A percentile compares a stretch with the other conserved stretches of the same genome.
Evolutionary conservation across 2,329 filamentous ascomycete genomes (phyloP).

Genomic region (Sarocladium strictum): DNA sequence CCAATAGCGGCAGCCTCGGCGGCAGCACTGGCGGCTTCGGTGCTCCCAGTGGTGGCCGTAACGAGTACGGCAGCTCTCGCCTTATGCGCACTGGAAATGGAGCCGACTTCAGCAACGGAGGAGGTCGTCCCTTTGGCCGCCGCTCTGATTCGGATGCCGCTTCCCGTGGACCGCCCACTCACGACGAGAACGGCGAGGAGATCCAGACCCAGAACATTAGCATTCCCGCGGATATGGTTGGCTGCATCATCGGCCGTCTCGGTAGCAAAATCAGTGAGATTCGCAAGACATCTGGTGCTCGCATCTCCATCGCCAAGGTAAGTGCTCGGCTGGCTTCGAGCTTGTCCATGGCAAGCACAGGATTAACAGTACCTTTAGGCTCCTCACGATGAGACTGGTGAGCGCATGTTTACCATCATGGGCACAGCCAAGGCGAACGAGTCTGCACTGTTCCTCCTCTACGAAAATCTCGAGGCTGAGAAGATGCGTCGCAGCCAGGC

Average conservation of each 20-base stretch:
- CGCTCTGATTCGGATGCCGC: constrained; percentile 80
- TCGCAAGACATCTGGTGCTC: constrained; percentile 89
- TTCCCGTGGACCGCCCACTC: constrained; percentile 74
- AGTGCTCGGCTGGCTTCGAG: constrained; percentile 9
- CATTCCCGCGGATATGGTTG: constrained; percentile 99
- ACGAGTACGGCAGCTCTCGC: constrained; percentile 58
- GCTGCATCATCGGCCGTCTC: constrained; percentile 93
- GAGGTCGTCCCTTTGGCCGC: constrained; percentile 61
- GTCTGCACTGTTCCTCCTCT: constrained; percentile 89
- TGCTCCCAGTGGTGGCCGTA: constrained; percentile 27
- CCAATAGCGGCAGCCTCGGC: constrained; percentile 32
- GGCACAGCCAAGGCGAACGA: constrained; percentile 91
- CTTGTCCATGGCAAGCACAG: constrained; percentile 12
- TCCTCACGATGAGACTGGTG: constrained; percentile 92
- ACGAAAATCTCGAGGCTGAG: constrained; percentile 98
- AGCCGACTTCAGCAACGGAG: constrained; percentile 87
- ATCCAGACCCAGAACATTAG: constrained; percentile 99
- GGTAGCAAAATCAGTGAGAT: constrained; percentile 99
- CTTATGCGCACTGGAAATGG: constrained; percentile 95
- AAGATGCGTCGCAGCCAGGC: constrained; percentile 95
- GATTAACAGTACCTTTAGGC: constrained; percentile 41
- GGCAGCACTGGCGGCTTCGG: constrained; percentile 25
- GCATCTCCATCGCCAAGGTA: constrained; percentile 94
- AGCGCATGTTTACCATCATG: constrained; percentile 99
- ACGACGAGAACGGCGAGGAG: constrained; percentile 95